Percentiles rank a stretch among this genome's conserved stretches.
Evolutionary conservation across 1,139 yeast species (phyloP).

Genomic region (Zygoascus meyerae): DNA sequence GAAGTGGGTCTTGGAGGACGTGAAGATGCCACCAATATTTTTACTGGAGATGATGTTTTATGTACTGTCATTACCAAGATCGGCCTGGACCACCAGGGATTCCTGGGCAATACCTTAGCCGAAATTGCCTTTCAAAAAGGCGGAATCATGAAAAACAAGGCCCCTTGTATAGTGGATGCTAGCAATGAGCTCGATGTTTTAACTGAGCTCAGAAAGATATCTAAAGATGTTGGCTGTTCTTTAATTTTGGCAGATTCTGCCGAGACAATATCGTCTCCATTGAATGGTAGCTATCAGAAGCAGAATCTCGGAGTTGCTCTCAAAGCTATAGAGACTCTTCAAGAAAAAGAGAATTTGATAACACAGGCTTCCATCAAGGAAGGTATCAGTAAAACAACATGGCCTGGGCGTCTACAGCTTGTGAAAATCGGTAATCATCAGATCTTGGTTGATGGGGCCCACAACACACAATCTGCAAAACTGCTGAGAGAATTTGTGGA

Average conservation of each 20-base stretch:
- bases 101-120: conserved; percentile 58
- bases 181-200: conserved; percentile 53
- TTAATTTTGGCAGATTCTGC: conserved; percentile 20
- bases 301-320: conserved; percentile 67
- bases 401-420: conserved; percentile 41
- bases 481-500: conserved; percentile 50
- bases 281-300: conserved; percentile 66
- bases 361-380: conserved; percentile 33
- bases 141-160: conserved; percentile 62
- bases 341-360: conserved; percentile 18
- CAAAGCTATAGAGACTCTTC: conserved; percentile 42
- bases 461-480: conserved; percentile 75
- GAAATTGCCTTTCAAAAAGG: conserved; percentile 75
- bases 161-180: conserved; percentile 69
- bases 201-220: conserved; percentile 32
- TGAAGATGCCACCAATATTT: conserved; percentile 78
- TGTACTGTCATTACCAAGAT: conserved; percentile 77
- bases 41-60: conserved; percentile 32
- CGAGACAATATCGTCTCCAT: conserved; percentile 40
- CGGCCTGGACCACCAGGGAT: conserved; percentile 74
- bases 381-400: conserved; percentile 44
- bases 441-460: conserved; percentile 84
- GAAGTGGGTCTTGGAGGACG: conserved; percentile 93
- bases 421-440: conserved; percentile 53
- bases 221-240: conserved; percentile 14